These are phyloP conservation scores for Aegilops tauschii DNA, from an alignment of 176 grass and related monocot species.

Conservation along the genomic window DNA sequence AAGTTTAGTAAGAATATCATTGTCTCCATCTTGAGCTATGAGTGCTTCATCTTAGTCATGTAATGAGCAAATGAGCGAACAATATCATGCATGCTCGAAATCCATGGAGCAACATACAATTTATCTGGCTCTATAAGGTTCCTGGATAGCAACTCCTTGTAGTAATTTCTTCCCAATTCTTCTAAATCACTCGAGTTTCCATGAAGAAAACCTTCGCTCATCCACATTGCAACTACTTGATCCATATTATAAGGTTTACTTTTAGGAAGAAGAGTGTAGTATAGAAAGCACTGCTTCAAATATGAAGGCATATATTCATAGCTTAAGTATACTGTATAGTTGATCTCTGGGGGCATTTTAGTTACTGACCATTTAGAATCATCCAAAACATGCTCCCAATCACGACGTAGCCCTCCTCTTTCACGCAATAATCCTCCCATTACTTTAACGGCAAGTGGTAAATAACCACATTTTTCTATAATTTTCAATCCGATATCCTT, in stretches of 20 bases:
- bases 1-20: not conserved
- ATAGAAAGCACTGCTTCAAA: not conserved
- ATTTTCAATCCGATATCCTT: not conserved
- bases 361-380: not conserved
- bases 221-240: not conserved
- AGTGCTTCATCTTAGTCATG: slow-evolving; percentile 10
- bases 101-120: fast-evolving
- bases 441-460: not conserved
- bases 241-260: not conserved
- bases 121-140: slow-evolving; percentile 33
- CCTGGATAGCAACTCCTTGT: slow-evolving; percentile 23
- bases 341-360: not conserved
- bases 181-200: not conserved
- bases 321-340: not conserved
- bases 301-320: not conserved
- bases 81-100: slow-evolving; percentile 33
- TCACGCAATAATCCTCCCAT: not conserved
- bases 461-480: not conserved
- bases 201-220: not conserved
- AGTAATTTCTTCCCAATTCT: not conserved
- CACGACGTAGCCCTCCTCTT: not conserved
- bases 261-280: not conserved
- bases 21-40: not conserved
- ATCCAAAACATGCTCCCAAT: not conserved
- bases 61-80: slow-evolving; percentile 26